These are phyloP conservation scores for Helicocarpus griseus DNA, from an alignment of 2,329 filamentous ascomycete species.

Conservation along the genomic window DNA sequence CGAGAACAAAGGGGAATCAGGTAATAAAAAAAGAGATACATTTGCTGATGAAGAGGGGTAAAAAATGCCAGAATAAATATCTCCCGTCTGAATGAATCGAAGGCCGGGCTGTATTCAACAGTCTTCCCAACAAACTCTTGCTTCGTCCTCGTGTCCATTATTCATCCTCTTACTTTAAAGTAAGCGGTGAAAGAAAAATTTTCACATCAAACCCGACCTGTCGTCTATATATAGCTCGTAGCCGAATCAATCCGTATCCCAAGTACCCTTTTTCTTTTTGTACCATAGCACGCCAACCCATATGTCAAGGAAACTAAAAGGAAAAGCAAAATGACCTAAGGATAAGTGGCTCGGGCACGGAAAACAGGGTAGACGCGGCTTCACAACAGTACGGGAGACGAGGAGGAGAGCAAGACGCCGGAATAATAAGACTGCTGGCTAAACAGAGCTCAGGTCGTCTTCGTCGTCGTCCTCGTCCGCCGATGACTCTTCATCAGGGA, in stretches of 20 bases:
- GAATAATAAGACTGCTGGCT: conserved; percentile 29
- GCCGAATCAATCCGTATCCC: not conserved
- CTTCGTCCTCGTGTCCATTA: too few species aligned
- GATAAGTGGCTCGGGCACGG: not conserved
- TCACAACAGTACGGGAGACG: not conserved
- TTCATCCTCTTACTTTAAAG: not conserved
- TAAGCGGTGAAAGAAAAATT: not conserved
- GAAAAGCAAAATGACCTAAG: not conserved
- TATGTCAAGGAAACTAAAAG: not conserved
- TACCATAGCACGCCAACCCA: not conserved
- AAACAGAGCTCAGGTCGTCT: conserved; percentile 43
- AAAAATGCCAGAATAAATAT: too few species aligned
- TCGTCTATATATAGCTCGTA: not conserved
- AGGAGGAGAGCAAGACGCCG: not conserved
- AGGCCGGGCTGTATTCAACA: too few species aligned
- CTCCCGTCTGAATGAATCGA: too few species aligned
- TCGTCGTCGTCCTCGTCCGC: conserved; percentile 55
- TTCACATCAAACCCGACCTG: not conserved
- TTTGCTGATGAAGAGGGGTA: too few species aligned
- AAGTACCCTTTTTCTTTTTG: not conserved
- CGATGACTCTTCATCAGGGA: conserved; percentile 45
- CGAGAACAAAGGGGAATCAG: too few species aligned
- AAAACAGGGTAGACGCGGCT: not conserved
- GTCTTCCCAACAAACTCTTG: too few species aligned
- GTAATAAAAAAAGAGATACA: too few species aligned